phyloP scores from a whole-genome alignment of 169 alveolate genomes.

The Ichthyophthirius multifiliis region DNA sequence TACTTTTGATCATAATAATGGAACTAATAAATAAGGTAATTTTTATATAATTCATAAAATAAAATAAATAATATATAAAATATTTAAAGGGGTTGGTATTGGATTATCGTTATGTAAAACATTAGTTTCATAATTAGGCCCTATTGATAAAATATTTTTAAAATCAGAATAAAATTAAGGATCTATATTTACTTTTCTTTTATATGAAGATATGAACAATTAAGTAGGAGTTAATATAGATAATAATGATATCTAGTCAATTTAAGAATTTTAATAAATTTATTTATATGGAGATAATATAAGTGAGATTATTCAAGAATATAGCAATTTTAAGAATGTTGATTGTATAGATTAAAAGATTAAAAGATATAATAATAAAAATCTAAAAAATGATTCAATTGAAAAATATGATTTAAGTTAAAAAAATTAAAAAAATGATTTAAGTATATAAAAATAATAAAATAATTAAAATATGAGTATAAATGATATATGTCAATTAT shows the following conservation, averaged over 20 bases:
- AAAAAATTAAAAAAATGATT: background rate
- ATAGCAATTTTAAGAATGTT: no score
- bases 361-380: no score
- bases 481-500: background rate
- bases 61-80: no score
- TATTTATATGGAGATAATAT: background rate
- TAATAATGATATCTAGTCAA: background rate
- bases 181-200: background rate
- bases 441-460: background rate
- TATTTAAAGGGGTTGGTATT: conserved; percentile 36
- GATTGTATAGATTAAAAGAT: no score
- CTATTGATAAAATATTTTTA: background rate
- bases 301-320: no score
- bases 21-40: conserved; percentile 11
- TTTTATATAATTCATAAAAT: no score
- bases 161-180: background rate
- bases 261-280: no score
- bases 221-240: background rate
- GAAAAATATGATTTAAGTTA: background rate
- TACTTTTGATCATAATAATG: conserved; percentile 31
- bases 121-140: conserved; percentile 20
- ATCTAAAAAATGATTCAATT: background rate
- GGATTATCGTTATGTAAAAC: conserved; percentile 24
- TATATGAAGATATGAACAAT: background rate
- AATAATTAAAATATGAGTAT: no score